These are phyloP conservation scores for Fusarium liriodendri DNA, from an alignment of 2,329 filamentous ascomycete species.

Conservation along the genomic window DNA sequence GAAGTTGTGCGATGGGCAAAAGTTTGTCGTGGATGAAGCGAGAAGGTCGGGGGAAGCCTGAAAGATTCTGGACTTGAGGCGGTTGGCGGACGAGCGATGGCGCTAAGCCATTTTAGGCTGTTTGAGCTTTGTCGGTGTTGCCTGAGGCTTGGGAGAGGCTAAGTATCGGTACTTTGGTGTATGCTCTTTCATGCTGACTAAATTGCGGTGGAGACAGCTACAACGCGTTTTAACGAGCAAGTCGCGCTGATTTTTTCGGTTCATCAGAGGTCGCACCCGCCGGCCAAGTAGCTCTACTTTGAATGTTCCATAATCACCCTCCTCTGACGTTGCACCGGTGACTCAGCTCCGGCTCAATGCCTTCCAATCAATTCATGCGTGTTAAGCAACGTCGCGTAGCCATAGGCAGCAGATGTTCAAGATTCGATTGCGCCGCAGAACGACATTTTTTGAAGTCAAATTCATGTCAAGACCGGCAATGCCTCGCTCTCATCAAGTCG, in stretches of 20 bases:
- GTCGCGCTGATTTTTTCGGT: constrained; percentile 23
- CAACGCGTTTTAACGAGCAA: background rate
- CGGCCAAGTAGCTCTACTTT: constrained; percentile 34
- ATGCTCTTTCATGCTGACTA: constrained; percentile 41
- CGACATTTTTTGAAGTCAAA: constrained; percentile 11
- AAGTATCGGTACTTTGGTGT: constrained; percentile 31
- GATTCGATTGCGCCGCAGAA: constrained; percentile 14
- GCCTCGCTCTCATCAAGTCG: constrained; percentile 1
- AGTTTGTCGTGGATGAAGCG: constrained; percentile 59
- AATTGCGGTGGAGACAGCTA: background rate
- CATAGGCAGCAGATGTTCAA: constrained; percentile 16
- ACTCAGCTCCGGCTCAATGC: constrained; percentile 36
- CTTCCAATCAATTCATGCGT: constrained; percentile 32
- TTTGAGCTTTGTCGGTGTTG: constrained; percentile 29
- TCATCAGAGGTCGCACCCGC: constrained; percentile 2
- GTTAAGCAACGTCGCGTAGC: constrained; percentile 10
- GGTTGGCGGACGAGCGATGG: constrained; percentile 47
- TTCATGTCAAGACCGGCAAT: constrained; percentile 17
- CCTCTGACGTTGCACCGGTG: constrained; percentile 38
- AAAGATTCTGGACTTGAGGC: constrained; percentile 59
- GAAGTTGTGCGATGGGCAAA: constrained; percentile 51
- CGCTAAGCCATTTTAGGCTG: constrained; percentile 36
- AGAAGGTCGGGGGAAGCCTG: constrained; percentile 52
- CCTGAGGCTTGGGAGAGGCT: constrained; percentile 34
- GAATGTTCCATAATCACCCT: constrained; percentile 13